Evolutionary conservation across 129 eudicot genomes (phyloP), one percentile per base, ranked within the genome.

Genomic region (Chrysanthemum seticuspe): DNA sequence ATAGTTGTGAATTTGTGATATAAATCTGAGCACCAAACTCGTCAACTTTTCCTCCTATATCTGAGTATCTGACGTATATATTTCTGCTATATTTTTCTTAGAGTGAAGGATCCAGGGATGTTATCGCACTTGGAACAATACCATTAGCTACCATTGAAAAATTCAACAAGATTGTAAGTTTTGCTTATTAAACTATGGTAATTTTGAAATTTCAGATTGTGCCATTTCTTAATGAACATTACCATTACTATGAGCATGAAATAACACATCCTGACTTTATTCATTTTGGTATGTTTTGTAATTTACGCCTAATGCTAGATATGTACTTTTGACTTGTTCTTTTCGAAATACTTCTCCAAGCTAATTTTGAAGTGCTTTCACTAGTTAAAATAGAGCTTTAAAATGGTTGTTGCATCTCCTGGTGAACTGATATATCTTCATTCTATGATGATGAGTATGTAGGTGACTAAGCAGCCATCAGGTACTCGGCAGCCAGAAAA

Each of bases 121-220:
- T 95, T 59, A 85, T 88, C 67, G 82, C 85, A 76, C 88, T 90
- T 72, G 99, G 99, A 74, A 95, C 99, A 25, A 91, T 90, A 81
- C 91, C 99, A 2, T 79, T 95, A 81, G 90, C 96, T 11, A 86
- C 96, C 71, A 87, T 95, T 13, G 99, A 95, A 65, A 95, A 91
- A 84, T 88, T 95, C 83, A 85, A 79, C 83, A 95, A 88, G 80
- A 78, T 85, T 63, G 99, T 91, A 84, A 81, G 99, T 88, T 75
- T 70, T 71, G 23, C 79, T 72, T 74, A 54, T 18, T 40, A 15
- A 23, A 45, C 12, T 54, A 7, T 11, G 25, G 13, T 52, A 16
- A 60, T 59, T 40, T 58, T 58, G 45, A 57, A 6, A 57, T 71
- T 40, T 57, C 45, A 40, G 45, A 21, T 71, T 71, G 55, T 56